phyloP scores from a whole-genome alignment of 2,329 filamentous ascomycete species.

The Phialocephala subalpina region DNA sequence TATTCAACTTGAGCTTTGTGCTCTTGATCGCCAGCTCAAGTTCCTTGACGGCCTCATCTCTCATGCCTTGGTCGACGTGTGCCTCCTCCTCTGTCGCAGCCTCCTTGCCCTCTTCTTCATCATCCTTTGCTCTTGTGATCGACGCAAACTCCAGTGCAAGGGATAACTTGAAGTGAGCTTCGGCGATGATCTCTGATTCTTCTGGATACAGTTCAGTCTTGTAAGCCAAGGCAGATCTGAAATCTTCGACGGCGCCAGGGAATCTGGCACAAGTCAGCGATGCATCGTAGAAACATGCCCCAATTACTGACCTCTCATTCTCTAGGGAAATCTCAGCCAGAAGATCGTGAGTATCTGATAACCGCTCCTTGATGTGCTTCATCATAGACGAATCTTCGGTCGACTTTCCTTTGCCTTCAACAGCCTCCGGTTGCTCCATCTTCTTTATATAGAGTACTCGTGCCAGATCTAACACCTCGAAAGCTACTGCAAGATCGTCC shows the following conservation, averaged over 20 bases:
- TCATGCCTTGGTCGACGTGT: slow-evolving; percentile 71
- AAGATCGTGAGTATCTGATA: slow-evolving; percentile 92
- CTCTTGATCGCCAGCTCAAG: slow-evolving; percentile 78
- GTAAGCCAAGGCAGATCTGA: slow-evolving; percentile 77
- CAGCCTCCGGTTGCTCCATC: slow-evolving; percentile 56
- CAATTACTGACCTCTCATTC: slow-evolving; percentile 73
- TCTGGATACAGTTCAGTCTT: slow-evolving; percentile 81
- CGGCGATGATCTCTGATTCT: slow-evolving; percentile 86
- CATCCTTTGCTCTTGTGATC: slow-evolving; percentile 67
- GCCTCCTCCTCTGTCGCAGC: slow-evolving; percentile 49
- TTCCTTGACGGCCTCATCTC: slow-evolving; percentile 75
- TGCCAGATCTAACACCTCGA: slow-evolving; percentile 84
- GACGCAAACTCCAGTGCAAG: slow-evolving; percentile 94
- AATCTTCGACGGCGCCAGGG: slow-evolving; percentile 84
- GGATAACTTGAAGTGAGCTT: slow-evolving; percentile 96
- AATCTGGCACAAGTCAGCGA: slow-evolving; percentile 61
- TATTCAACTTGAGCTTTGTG: slow-evolving; percentile 74
- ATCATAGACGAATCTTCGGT: slow-evolving; percentile 48
- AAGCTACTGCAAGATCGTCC: slow-evolving; percentile 80
- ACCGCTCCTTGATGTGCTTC: slow-evolving; percentile 78
- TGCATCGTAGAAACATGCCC: not conserved
- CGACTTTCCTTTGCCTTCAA: slow-evolving; percentile 56
- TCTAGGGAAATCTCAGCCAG: slow-evolving; percentile 97
- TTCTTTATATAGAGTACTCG: slow-evolving; percentile 70
- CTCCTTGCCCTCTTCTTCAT: slow-evolving; percentile 42